A percentile compares a stretch with the other conserved stretches of the same genome.
These are phyloP conservation scores for Medicago truncatula DNA, from an alignment of 306 rosid species.

Conservation along the genomic window DNA sequence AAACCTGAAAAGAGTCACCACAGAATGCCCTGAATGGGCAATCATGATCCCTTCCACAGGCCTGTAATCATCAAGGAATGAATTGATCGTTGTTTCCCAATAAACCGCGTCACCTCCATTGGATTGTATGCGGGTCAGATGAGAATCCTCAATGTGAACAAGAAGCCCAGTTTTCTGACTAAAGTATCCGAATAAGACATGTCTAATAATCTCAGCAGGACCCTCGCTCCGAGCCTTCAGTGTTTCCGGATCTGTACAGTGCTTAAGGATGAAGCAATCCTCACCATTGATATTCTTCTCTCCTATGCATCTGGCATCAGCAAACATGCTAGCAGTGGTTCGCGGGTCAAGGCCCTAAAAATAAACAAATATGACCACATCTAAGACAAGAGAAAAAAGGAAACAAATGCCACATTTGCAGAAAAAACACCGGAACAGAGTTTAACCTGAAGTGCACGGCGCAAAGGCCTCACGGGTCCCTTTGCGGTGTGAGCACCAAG, in stretches of 20 bases:
- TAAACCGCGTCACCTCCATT: slow-evolving; percentile 90
- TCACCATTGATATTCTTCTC: slow-evolving; percentile 92
- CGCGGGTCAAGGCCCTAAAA: slow-evolving; percentile 96
- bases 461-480: slow-evolving; percentile 95
- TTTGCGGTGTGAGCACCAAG: slow-evolving; percentile 95
- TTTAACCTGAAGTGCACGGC: slow-evolving; percentile 94
- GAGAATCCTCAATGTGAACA: slow-evolving; percentile 97
- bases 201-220: slow-evolving; percentile 95
- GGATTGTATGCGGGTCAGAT: slow-evolving; percentile 91
- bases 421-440: neutral
- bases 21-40: slow-evolving; percentile 95
- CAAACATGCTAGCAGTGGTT: slow-evolving; percentile 91
- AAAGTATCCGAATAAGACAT: slow-evolving; percentile 93
- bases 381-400: neutral
- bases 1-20: slow-evolving; percentile 90
- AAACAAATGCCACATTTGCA: neutral
- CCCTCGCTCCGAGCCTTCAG: slow-evolving; percentile 96
- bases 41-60: slow-evolving; percentile 98
- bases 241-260: slow-evolving; percentile 84
- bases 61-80: slow-evolving; percentile 90
- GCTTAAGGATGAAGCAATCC: slow-evolving; percentile 98
- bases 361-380: slow-evolving; percentile 22
- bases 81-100: slow-evolving; percentile 98
- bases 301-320: slow-evolving; percentile 87
- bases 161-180: slow-evolving; percentile 97